These are phyloP conservation scores for Aspergillus latus DNA, from an alignment of 2,329 filamentous ascomycete species.

Conservation along the genomic window DNA sequence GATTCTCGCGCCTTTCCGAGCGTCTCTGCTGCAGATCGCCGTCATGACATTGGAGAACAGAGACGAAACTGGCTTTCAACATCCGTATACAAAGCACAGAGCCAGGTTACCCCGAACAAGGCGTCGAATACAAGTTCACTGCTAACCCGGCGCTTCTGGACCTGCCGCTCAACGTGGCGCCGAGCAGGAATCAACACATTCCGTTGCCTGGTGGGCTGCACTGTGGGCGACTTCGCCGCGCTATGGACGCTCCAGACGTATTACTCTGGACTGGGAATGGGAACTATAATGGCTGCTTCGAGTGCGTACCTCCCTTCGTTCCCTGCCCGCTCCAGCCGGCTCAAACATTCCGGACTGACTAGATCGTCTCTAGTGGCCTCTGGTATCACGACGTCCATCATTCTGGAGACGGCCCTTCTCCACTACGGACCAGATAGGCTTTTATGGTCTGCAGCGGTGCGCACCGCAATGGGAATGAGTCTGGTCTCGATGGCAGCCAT, in stretches of 20 bases:
- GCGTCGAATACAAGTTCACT: neutral
- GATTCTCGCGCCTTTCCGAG: too few species aligned
- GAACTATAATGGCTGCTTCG: slow-evolving; percentile 53
- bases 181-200: slow-evolving; percentile 56
- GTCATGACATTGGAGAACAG: too few species aligned
- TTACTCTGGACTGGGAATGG: slow-evolving; percentile 49
- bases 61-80: neutral
- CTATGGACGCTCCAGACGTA: slow-evolving; percentile 57
- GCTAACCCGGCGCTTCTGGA: slow-evolving; percentile 33
- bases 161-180: slow-evolving; percentile 45
- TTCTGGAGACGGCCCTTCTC: slow-evolving; percentile 55
- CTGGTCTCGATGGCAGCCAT: slow-evolving; percentile 61
- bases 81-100: neutral
- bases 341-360: too few species aligned
- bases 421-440: slow-evolving; percentile 50
- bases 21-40: too few species aligned
- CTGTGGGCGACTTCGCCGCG: slow-evolving; percentile 56
- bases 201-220: slow-evolving; percentile 58
- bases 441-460: slow-evolving; percentile 48
- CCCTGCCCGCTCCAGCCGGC: too few species aligned
- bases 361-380: slow-evolving; percentile 45
- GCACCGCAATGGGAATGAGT: slow-evolving; percentile 60
- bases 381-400: slow-evolving; percentile 53
- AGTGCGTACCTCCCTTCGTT: slow-evolving; percentile 37
- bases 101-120: neutral